Conservation (phyloP, 371 early-diverging fungal genomes). For the Apophysomyces elegans region DNA sequence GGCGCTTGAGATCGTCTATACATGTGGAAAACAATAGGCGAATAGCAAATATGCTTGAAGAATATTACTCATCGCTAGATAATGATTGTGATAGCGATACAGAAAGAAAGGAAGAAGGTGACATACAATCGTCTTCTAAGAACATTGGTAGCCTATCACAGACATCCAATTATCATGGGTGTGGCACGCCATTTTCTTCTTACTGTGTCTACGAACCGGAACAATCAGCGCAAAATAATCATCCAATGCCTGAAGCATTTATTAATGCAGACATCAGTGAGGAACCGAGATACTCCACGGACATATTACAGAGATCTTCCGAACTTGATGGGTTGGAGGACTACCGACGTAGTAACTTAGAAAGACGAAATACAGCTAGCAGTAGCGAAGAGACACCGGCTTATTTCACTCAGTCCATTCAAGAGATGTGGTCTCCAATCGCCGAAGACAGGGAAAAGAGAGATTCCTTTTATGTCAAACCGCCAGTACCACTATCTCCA, state of each 20-base stretch:
- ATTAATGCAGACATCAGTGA: too few species aligned
- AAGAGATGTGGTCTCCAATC: conserved; percentile 25
- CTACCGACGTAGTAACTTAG: neutral
- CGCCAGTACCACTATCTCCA: conserved; percentile 30
- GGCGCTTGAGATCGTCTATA: neutral
- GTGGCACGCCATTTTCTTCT: too few species aligned
- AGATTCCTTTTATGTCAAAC: conserved; percentile 6
- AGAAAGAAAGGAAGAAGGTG: neutral
- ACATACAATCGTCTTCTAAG: neutral
- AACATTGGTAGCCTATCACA: neutral
- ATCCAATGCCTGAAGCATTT: too few species aligned
- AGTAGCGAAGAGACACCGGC: conserved; percentile 1
- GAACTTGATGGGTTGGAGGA: neutral
- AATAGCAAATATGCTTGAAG: neutral
- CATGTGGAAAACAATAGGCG: neutral
- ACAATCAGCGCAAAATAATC: too few species aligned
- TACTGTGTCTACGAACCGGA: too few species aligned
- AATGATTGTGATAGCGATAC: neutral
- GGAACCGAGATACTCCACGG: too few species aligned
- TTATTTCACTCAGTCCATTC: conserved; percentile 15
- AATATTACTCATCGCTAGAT: conserved; percentile 1
- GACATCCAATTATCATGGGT: too few species aligned
- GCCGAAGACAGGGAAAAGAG: neutral
- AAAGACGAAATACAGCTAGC: conserved; percentile 20
- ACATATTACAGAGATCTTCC: neutral